These are phyloP conservation scores for Parietaria judaica DNA, from an alignment of 306 rosid species.

Conservation along the genomic window DNA sequence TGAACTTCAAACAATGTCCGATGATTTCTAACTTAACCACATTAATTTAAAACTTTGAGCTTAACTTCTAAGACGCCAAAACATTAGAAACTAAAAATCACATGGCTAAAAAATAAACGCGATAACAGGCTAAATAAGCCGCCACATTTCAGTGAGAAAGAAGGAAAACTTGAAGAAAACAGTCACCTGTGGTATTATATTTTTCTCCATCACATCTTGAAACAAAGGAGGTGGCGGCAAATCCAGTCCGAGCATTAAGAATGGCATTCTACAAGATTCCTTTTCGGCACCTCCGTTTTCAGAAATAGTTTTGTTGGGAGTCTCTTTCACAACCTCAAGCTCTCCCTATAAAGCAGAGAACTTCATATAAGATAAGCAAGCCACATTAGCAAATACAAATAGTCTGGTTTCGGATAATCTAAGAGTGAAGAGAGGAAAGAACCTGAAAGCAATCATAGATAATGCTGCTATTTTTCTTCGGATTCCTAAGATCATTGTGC, in stretches of 20 bases:
- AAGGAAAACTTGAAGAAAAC: background rate
- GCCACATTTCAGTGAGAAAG: background rate
- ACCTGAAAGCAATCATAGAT: constrained; percentile 92
- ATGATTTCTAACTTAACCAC: background rate
- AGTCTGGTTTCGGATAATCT: background rate
- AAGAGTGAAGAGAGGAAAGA: constrained; percentile 13
- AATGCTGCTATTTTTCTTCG: constrained; percentile 79
- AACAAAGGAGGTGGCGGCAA: constrained; percentile 98
- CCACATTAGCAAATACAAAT: background rate
- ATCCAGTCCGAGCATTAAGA: constrained; percentile 95
- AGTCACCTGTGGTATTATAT: constrained; percentile 91
- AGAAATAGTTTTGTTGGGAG: constrained; percentile 43
- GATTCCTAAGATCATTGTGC: constrained; percentile 67
- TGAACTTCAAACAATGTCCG: background rate
- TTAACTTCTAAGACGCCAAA: background rate
- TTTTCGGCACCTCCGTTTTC: constrained; percentile 51
- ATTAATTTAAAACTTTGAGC: background rate
- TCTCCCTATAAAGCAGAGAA: constrained; percentile 55
- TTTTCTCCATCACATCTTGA: constrained; percentile 97
- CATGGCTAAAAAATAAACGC: background rate
- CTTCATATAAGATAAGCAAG: background rate
- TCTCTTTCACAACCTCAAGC: constrained; percentile 89
- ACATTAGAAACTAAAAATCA: background rate
- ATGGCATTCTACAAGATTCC: constrained; percentile 77
- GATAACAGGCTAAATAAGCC: background rate